Evolutionary conservation across 2,329 filamentous ascomycete species (phyloP).

Genomic region (Scedosporium minutisporum): DNA sequence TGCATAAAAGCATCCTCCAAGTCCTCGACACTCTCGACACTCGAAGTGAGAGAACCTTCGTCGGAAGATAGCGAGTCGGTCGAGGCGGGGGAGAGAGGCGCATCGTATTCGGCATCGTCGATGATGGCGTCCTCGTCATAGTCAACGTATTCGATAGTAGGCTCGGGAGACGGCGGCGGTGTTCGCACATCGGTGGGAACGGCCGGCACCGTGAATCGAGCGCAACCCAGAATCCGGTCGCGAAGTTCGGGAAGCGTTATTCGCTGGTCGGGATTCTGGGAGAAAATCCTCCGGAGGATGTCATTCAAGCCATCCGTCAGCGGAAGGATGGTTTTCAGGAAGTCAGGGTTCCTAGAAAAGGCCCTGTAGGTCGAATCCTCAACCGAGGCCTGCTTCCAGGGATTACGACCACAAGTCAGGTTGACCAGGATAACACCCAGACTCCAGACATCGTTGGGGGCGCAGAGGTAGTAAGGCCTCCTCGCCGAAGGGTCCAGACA

Average conservation of each 20-base stretch:
- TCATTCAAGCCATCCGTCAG: slow-evolving; percentile 81
- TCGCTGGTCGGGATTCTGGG: slow-evolving; percentile 71
- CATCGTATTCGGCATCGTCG: slow-evolving; percentile 32
- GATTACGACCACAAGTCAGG: slow-evolving; percentile 93
- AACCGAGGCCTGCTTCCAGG: slow-evolving; percentile 91
- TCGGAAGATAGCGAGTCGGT: slow-evolving; percentile 32
- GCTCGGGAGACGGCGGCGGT: slow-evolving; percentile 32
- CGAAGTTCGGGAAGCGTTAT: slow-evolving; percentile 75
- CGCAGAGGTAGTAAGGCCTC: slow-evolving; percentile 76
- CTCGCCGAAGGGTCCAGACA: slow-evolving; percentile 70
- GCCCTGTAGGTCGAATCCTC: slow-evolving; percentile 94
- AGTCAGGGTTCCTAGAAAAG: slow-evolving; percentile 74
- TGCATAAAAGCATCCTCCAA: slow-evolving; percentile 37
- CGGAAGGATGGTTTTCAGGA: slow-evolving; percentile 86
- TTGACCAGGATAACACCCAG: slow-evolving; percentile 98
- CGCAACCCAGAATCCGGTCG: slow-evolving; percentile 65
- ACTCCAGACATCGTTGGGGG: slow-evolving; percentile 95
- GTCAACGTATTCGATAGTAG: slow-evolving; percentile 32
- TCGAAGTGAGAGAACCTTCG: slow-evolving; percentile 46
- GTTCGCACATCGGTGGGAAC: slow-evolving; percentile 20
- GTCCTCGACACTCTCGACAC: slow-evolving; percentile 42
- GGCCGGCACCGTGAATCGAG: slow-evolving; percentile 54
- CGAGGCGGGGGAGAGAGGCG: slow-evolving; percentile 39
- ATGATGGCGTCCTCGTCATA: slow-evolving; percentile 35
- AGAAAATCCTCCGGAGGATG: slow-evolving; percentile 81